Conservation (phyloP, 768 basidiomycete genomes). For the Auriscalpium microsporum region DNA sequence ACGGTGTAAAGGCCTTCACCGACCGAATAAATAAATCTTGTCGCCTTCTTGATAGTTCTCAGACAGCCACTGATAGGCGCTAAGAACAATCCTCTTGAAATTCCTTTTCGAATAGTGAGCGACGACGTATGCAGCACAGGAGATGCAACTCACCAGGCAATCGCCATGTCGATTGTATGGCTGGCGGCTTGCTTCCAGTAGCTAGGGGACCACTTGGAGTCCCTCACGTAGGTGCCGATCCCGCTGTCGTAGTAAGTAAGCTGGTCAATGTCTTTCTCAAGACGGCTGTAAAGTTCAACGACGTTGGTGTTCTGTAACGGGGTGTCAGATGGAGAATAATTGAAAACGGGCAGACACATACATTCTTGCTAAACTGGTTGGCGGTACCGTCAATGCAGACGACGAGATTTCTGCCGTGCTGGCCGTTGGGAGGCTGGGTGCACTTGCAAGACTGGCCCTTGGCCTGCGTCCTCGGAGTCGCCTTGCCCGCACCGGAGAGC, state of each 20-base stretch:
- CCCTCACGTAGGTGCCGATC: slow-evolving; percentile 28
- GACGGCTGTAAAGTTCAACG: slow-evolving; percentile 30
- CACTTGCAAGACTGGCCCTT: no score
- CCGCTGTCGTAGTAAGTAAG: slow-evolving; percentile 35
- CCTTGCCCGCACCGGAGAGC: no score
- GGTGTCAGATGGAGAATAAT: neutral
- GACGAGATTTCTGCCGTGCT: neutral
- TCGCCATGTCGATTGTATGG: slow-evolving; percentile 25
- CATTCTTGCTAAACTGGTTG: neutral
- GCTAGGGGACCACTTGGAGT: neutral
- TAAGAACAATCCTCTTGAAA: slow-evolving; percentile 26
- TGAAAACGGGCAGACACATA: neutral
- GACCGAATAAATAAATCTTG: slow-evolving; percentile 34
- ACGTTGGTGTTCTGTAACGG: slow-evolving; percentile 32
- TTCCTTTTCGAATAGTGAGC: slow-evolving; percentile 21
- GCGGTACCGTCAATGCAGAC: slow-evolving; percentile 1
- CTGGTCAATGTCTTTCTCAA: slow-evolving; percentile 27
- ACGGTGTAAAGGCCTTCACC: neutral
- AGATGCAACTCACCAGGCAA: slow-evolving; percentile 26
- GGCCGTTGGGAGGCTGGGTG: no score
- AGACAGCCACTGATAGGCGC: slow-evolving; percentile 34
- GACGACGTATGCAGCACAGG: neutral
- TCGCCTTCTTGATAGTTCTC: slow-evolving; percentile 32
- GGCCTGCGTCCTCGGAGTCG: no score
- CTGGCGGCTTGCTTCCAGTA: slow-evolving; percentile 14